These are phyloP conservation scores for Monilinia vaccinii-corymbosi DNA, from an alignment of 2,329 filamentous ascomycete genomes.

Conservation along the genomic window DNA sequence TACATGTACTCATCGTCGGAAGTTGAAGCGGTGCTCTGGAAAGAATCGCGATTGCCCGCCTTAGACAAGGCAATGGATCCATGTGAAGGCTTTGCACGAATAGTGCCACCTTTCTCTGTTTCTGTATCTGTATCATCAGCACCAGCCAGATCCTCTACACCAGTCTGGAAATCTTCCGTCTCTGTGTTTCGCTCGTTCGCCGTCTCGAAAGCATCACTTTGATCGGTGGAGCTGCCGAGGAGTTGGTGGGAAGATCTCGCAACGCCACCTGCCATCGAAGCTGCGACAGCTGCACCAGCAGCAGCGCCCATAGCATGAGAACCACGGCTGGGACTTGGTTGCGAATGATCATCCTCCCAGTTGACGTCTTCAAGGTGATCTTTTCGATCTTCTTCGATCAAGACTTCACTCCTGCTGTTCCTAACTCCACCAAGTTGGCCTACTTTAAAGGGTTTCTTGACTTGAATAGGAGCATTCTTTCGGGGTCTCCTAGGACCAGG, in stretches of 20 bases:
- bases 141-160: slow-evolving; percentile 70
- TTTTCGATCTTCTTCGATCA: slow-evolving; percentile 28
- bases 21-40: slow-evolving; percentile 81
- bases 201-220: slow-evolving; percentile 58
- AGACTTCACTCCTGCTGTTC: slow-evolving; percentile 66
- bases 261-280: slow-evolving; percentile 21
- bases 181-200: slow-evolving; percentile 77
- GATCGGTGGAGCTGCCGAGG: slow-evolving; percentile 77
- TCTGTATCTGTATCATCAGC: slow-evolving; percentile 66
- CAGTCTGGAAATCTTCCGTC: slow-evolving; percentile 92
- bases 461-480: slow-evolving; percentile 54
- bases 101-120: slow-evolving; percentile 52
- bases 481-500: slow-evolving; percentile 50
- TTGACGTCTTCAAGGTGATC: slow-evolving; percentile 59
- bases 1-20: slow-evolving; percentile 69
- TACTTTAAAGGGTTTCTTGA: slow-evolving; percentile 71
- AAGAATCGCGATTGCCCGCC: slow-evolving; percentile 54
- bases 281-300: slow-evolving; percentile 27
- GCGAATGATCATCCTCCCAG: slow-evolving; percentile 70
- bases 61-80: slow-evolving; percentile 37
- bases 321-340: slow-evolving; percentile 49
- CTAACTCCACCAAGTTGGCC: slow-evolving; percentile 67
- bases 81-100: slow-evolving; percentile 31
- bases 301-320: slow-evolving; percentile 18
- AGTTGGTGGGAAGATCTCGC: slow-evolving; percentile 44